Conservation (phyloP, 495 filamentous ascomycete species). For the Aspergillus nanangensis region DNA sequence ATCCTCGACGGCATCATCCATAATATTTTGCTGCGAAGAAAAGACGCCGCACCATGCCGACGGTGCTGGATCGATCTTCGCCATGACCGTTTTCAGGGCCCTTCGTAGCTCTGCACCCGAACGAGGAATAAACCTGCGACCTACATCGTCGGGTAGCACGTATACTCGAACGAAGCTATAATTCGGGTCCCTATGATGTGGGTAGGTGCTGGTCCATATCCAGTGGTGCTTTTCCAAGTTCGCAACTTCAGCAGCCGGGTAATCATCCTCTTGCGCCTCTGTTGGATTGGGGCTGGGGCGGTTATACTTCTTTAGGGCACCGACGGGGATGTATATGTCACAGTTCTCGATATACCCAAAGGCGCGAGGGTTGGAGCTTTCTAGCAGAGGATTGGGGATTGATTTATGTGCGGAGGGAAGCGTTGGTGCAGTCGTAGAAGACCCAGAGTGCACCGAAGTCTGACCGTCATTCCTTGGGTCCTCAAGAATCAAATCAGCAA, state of each 20-base stretch:
- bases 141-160: conserved; percentile 63
- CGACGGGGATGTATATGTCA: conserved; percentile 16
- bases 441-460: too few species aligned
- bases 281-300: background rate
- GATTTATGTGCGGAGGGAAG: too few species aligned
- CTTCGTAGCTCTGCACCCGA: conserved; percentile 36
- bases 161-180: conserved; percentile 50
- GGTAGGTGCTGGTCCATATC: conserved; percentile 22
- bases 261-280: conserved; percentile 4
- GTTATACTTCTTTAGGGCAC: conserved; percentile 12
- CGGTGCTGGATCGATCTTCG: conserved; percentile 50
- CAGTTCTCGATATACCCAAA: conserved; percentile 3
- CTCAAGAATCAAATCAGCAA: too few species aligned
- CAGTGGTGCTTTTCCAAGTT: conserved; percentile 26
- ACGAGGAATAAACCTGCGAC: conserved; percentile 43
- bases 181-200: conserved; percentile 9
- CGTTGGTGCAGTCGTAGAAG: background rate
- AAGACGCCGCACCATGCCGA: conserved; percentile 53
- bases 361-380: background rate
- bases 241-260: conserved; percentile 17
- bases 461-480: too few species aligned
- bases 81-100: conserved; percentile 47
- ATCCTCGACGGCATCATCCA: conserved; percentile 31
- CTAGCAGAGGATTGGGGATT: background rate
- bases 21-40: background rate